Conservation (phyloP, 495 filamentous ascomycete genomes). For the Penicillium diatomitis region DNA sequence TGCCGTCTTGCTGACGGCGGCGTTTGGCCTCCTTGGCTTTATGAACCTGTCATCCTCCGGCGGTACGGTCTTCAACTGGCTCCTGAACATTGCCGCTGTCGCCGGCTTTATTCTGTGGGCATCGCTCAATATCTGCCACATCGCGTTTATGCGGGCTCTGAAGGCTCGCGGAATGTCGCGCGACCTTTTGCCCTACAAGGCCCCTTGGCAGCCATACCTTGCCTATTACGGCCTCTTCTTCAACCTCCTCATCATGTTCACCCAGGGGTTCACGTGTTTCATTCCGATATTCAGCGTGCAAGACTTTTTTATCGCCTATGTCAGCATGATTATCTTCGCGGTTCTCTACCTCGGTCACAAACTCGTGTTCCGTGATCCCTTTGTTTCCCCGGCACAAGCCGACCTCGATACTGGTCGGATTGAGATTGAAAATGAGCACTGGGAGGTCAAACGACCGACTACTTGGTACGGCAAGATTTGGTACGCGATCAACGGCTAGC, state of each 20-base stretch:
- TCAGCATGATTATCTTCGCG: slow-evolving; percentile 44
- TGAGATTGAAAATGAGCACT: slow-evolving; percentile 5
- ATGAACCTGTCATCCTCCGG: slow-evolving; percentile 27
- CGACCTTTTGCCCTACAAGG: slow-evolving; percentile 40
- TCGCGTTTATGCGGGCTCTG: slow-evolving; percentile 46
- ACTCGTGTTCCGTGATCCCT: slow-evolving; percentile 19
- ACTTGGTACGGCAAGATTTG: slow-evolving; percentile 8
- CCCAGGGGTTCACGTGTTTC: slow-evolving; percentile 54
- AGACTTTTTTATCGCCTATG: slow-evolving; percentile 44
- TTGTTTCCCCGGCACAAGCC: slow-evolving; percentile 18
- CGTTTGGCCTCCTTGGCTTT: slow-evolving; percentile 37
- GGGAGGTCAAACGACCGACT: slow-evolving; percentile 3
- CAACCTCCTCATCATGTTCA: slow-evolving; percentile 48
- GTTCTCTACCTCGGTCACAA: slow-evolving; percentile 43
- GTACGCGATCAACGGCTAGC: slow-evolving; percentile 1
- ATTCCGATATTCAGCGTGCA: slow-evolving; percentile 42
- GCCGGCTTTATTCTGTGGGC: slow-evolving; percentile 53
- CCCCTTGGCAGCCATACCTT: slow-evolving; percentile 41
- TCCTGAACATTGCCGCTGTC: slow-evolving; percentile 45
- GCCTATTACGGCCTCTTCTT: slow-evolving; percentile 46
- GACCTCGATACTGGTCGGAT: slow-evolving; percentile 26
- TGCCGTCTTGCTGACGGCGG: slow-evolving; percentile 28
- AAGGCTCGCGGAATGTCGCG: slow-evolving; percentile 36
- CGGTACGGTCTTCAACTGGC: slow-evolving; percentile 35
- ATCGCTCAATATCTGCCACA: slow-evolving; percentile 42